phyloP scores from a whole-genome alignment of 2,329 filamentous ascomycete species.

The Botryotinia calthae region DNA sequence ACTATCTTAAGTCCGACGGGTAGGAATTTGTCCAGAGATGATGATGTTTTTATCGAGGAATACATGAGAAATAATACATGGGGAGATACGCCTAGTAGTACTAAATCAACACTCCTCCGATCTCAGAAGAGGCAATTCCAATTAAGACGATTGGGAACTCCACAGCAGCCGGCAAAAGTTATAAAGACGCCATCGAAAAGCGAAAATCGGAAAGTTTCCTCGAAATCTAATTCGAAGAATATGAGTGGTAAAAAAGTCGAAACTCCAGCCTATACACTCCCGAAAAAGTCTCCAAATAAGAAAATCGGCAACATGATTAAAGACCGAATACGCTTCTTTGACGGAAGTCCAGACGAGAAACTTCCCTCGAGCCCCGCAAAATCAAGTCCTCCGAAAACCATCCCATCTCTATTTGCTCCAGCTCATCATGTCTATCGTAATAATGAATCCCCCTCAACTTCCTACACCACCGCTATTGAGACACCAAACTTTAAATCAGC shows the following conservation, averaged over 20 bases:
- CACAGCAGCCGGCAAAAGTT: not conserved
- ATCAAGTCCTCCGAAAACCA: not conserved
- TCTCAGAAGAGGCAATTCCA: slow-evolving; percentile 10
- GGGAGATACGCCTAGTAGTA: slow-evolving; percentile 1
- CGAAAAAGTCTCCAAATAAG: slow-evolving; percentile 15
- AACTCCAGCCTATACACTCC: not conserved
- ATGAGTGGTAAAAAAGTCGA: not conserved
- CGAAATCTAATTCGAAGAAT: not conserved
- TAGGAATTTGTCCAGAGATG: slow-evolving; percentile 14
- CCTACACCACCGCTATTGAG: not conserved
- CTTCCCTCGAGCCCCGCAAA: not conserved
- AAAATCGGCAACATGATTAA: slow-evolving; percentile 25
- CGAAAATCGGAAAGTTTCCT: not conserved
- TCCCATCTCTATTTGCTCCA: not conserved
- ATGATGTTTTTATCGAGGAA: slow-evolving; percentile 12
- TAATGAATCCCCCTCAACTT: not conserved
- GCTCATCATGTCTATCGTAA: not conserved
- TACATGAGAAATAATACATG: not conserved
- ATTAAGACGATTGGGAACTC: not conserved
- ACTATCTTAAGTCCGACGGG: slow-evolving; percentile 27
- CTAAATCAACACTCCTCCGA: not conserved
- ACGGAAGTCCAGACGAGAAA: slow-evolving; percentile 27
- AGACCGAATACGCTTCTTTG: slow-evolving; percentile 33
- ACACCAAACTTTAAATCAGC: not conserved
- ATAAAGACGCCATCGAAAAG: not conserved